Evolutionary conservation across 192 early-diverging fungal genomes (phyloP), one percentile per base, ranked within the genome.

Genomic region (Backusella parvicylindrica): DNA sequence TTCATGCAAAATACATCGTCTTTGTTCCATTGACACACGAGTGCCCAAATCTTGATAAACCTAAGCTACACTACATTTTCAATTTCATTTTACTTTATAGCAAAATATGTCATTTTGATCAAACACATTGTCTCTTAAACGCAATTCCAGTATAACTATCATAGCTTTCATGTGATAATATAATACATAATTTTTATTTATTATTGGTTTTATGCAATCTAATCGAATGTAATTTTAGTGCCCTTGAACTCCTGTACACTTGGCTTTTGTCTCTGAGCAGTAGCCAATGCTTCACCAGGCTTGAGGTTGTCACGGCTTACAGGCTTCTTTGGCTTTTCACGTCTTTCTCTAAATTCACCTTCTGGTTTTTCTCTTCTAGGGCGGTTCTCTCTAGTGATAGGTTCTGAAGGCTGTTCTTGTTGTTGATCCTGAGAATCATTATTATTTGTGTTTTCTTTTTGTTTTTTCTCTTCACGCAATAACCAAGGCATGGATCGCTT

Each of bases 401-500:
- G 63, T 75, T 26, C 70, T 81, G 23, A 38, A 69, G 1, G 49
- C 56, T n/a, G 65, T 73, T 30, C 70, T 77, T 50, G 69, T 47
- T 13, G 43, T 65, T 2, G 56, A 56, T 7, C 2, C 26, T 60
- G 23, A 6, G 43, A 6, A n/a, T 5, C 43, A 30, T 26, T 3
- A 28, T 23, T 9, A 47, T 1, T 60, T 37, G 69, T 73, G 65
- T 41, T 64, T 75, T 28, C 70, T 76, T 32, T 40, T 74, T 38
- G 36, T 77, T 7, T 38, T 38, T 5, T 43, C 60, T 18, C 23
- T 73, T 40, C 74, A 60, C 86, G 79, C 70, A 83, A 84, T 63
- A 90, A 82, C 81, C 91, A 90, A 8, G 91, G 91, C 35, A 85
- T 86, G 6, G 87, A 89, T 72, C 88, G 88, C 70, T 84, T 81